Percentiles rank a stretch among this genome's conserved stretches.
Conservation (phyloP, 1,139 yeast genomes). For the Trichomonascaceae sp. region DNA sequence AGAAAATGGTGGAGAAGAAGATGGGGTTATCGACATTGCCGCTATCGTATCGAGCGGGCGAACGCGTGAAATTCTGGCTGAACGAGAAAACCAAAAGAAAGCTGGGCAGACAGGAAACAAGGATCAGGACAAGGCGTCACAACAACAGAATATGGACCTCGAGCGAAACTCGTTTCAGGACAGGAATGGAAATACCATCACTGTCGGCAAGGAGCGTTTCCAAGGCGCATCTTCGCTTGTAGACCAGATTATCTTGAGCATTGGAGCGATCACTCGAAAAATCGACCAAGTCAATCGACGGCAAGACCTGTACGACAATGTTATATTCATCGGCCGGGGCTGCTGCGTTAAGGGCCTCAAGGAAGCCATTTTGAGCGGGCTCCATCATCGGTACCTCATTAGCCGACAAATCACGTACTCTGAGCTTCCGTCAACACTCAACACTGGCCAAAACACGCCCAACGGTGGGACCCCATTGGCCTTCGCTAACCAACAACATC, state of each 20-base stretch:
- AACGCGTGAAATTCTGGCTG: constrained; percentile 51
- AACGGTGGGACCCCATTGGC: constrained; percentile 15
- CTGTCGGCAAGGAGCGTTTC: constrained; percentile 79
- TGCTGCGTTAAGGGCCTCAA: constrained; percentile 62
- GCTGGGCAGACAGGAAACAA: constrained; percentile 21
- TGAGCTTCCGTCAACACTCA: constrained; percentile 26
- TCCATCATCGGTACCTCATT: constrained; percentile 47
- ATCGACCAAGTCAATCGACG: constrained; percentile 59
- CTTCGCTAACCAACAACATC: constrained; percentile 10
- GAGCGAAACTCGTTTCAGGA: constrained; percentile 56
- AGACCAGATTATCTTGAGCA: constrained; percentile 37
- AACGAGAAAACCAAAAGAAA: constrained; percentile 37
- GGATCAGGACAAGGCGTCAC: constrained; percentile 22
- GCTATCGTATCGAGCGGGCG: constrained; percentile 72
- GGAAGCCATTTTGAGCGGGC: constrained; percentile 49
- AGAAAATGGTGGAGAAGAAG: constrained; percentile 36
- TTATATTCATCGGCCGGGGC: constrained; percentile 69
- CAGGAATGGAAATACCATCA: constrained; percentile 37
- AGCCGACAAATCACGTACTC: constrained; percentile 27
- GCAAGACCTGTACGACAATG: constrained; percentile 78
- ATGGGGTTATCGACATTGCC: constrained; percentile 78
- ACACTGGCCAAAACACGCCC: constrained; percentile 26
- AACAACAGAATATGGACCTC: constrained; percentile 25
- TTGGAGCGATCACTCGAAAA: constrained; percentile 39
- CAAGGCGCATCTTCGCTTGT: constrained; percentile 58